A percentile compares a stretch with the other conserved stretches of the same genome.
These are phyloP conservation scores for Cochlearia excelsa DNA, from an alignment of 345 rosid species.

Conservation along the genomic window DNA sequence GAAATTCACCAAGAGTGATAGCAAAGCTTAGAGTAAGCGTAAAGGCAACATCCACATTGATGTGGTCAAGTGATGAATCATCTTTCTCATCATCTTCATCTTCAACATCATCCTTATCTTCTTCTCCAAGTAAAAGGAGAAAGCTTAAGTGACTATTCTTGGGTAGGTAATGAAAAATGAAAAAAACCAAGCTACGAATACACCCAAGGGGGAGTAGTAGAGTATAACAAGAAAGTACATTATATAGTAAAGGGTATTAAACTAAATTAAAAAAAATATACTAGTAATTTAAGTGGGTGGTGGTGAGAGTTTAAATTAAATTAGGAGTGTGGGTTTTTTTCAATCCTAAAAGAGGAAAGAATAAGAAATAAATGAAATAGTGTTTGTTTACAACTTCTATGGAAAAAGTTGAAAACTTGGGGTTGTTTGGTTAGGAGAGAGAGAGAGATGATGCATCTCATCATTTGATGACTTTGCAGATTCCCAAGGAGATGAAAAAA, in stretches of 20 bases:
- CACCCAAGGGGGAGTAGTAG: too few species aligned
- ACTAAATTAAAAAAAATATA: background rate
- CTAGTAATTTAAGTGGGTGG: too few species aligned
- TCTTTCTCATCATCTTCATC: conserved; percentile 47
- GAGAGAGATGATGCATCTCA: conserved; percentile 47
- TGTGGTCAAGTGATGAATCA: conserved; percentile 44
- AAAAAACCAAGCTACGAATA: conserved; percentile 19
- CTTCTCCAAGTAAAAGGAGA: conserved; percentile 58
- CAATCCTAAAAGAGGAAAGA: conserved; percentile 27
- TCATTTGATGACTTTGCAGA: conserved; percentile 57
- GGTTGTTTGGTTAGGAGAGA: conserved; percentile 34
- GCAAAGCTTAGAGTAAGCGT: conserved; percentile 68
- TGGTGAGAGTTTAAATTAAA: background rate
- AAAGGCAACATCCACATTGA: conserved; percentile 41
- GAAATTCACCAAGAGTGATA: conserved; percentile 50
- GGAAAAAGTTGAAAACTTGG: conserved; percentile 29
- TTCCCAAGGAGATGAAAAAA: conserved; percentile 69
- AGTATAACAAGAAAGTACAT: conserved; percentile 22
- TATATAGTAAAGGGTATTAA: conserved; percentile 13
- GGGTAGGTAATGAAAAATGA: conserved; percentile 58
- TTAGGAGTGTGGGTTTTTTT: conserved; percentile 4
- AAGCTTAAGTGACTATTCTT: conserved; percentile 58
- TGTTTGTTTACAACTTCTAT: conserved; percentile 22
- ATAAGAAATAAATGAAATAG: conserved; percentile 29
- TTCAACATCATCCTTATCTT: conserved; percentile 34